phyloP scores from a whole-genome alignment of 257 asterid species.

The Dorcoceras hygrometricum region DNA sequence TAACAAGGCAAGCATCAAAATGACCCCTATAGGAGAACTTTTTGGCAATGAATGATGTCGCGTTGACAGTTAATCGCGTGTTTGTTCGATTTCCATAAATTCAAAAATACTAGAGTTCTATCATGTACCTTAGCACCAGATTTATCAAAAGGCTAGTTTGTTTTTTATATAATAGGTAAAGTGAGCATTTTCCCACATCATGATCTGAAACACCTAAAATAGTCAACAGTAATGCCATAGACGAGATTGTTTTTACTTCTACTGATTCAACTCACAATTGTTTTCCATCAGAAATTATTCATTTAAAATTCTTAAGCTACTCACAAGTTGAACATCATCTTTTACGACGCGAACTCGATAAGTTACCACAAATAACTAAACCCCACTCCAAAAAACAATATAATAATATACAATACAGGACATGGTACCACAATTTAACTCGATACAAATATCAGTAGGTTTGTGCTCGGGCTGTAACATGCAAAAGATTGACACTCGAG shows the following conservation, averaged over 20 bases:
- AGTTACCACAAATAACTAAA: neutral
- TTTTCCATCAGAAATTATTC: no score
- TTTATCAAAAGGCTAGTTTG: neutral
- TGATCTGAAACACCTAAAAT: neutral
- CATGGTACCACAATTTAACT: constrained; percentile 4
- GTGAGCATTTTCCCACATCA: neutral
- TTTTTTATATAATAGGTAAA: neutral
- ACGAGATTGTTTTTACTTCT: neutral
- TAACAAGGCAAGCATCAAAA: neutral
- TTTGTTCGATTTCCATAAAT: neutral
- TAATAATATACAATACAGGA: neutral
- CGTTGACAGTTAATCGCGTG: neutral
- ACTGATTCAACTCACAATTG: no score
- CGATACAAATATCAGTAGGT: neutral
- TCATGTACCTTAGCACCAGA: neutral
- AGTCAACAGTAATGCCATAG: neutral
- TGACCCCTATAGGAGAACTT: no score
- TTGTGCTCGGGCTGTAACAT: neutral
- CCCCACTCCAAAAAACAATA: neutral
- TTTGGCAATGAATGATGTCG: neutral
- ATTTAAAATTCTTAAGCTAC: neutral
- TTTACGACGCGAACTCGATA: neutral
- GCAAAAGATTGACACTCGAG: neutral
- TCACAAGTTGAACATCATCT: neutral
- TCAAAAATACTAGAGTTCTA: neutral